Evolutionary conservation across 169 alveolate species (phyloP).

Genomic region (Plasmodium adleri): DNA sequence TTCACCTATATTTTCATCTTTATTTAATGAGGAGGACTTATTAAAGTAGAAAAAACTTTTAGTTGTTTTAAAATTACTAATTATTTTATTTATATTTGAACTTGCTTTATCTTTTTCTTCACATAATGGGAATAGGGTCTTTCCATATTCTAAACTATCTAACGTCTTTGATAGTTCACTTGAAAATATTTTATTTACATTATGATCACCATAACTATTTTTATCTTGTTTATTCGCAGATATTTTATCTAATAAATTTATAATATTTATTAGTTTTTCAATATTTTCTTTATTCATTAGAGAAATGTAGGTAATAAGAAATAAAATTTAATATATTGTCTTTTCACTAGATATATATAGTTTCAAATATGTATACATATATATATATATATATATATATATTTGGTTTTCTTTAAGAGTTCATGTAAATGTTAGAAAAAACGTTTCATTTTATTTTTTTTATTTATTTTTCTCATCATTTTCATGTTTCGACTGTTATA

Average conservation of each 20-base stretch:
- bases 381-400: not conserved
- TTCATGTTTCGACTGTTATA: too few species aligned
- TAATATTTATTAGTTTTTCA: conserved; percentile 50
- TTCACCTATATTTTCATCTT: conserved; percentile 7
- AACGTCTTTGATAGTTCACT: conserved; percentile 54
- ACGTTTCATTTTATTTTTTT: too few species aligned
- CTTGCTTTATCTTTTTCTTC: conserved; percentile 20
- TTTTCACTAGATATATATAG: not conserved
- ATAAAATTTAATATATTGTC: not conserved
- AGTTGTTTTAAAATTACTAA: conserved; percentile 53
- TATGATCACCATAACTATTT: not conserved
- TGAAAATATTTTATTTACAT: conserved; percentile 21
- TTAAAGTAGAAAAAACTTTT: conserved; percentile 54
- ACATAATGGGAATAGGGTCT: conserved; percentile 27
- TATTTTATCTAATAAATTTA: conserved; percentile 48
- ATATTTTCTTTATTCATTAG: conserved; percentile 68
- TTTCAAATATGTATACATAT: not conserved
- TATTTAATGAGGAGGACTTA: conserved; percentile 11
- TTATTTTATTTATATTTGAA: conserved; percentile 46
- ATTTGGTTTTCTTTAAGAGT: too few species aligned
- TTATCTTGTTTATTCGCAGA: conserved; percentile 5
- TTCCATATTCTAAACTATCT: conserved; percentile 28
- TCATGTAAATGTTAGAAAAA: too few species aligned
- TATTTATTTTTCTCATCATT: too few species aligned
- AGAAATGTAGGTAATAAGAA: not conserved